These are phyloP conservation scores for Claviceps paspali DNA, from an alignment of 2,329 filamentous ascomycete genomes.

Conservation along the genomic window DNA sequence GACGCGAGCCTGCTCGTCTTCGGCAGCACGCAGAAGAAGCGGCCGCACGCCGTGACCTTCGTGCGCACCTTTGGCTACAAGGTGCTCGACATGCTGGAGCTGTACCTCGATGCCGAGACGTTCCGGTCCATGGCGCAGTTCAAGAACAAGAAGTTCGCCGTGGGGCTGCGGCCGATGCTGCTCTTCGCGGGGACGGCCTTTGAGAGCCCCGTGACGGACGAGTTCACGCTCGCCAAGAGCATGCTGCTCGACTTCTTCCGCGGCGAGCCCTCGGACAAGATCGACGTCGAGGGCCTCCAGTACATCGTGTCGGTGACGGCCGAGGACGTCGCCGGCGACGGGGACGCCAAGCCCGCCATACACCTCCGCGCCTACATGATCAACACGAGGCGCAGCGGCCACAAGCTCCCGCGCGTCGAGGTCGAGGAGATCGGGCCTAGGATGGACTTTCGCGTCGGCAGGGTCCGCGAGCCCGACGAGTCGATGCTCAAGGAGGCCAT, in stretches of 20 bases:
- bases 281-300: slow-evolving; percentile 90
- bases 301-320: slow-evolving; percentile 75
- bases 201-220: slow-evolving; percentile 63
- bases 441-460: slow-evolving; percentile 79
- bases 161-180: slow-evolving; percentile 79
- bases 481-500: slow-evolving; percentile 77
- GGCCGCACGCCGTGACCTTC: slow-evolving; percentile 79
- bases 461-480: slow-evolving; percentile 63
- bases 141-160: slow-evolving; percentile 57
- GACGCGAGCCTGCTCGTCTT: slow-evolving; percentile 78
- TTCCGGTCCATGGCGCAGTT: slow-evolving; percentile 60
- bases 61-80: slow-evolving; percentile 73
- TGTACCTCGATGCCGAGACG: slow-evolving; percentile 62
- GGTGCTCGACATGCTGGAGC: slow-evolving; percentile 87
- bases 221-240: slow-evolving; percentile 75
- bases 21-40: slow-evolving; percentile 78
- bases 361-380: slow-evolving; percentile 74
- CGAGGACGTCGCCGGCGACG: slow-evolving; percentile 38
- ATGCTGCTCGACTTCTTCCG: slow-evolving; percentile 85
- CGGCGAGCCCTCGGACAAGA: slow-evolving; percentile 56
- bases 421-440: slow-evolving; percentile 90
- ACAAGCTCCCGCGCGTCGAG: slow-evolving; percentile 78
- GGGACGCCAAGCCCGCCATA: slow-evolving; percentile 37
- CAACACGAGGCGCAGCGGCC: slow-evolving; percentile 70
- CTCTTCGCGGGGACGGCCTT: slow-evolving; percentile 82